Evolutionary conservation across 2,329 filamentous ascomycete species (phyloP), one percentile per base, ranked within the genome.

Genomic region (Tolypocladium album): DNA sequence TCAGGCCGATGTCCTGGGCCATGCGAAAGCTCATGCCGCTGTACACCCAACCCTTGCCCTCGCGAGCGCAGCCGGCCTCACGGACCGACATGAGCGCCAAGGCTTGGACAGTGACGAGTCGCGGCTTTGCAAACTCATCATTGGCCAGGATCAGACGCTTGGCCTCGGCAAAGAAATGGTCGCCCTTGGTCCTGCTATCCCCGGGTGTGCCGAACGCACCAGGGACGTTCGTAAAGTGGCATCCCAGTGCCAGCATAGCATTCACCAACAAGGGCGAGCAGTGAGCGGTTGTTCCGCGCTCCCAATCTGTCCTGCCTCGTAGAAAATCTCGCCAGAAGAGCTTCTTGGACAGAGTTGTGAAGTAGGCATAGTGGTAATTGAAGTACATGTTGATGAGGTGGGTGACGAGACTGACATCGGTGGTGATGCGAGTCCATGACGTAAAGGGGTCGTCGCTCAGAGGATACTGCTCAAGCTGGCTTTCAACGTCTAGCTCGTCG

Each of bases 331-430:
- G 83, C 70, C 90, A 92, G 71, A 99, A 97, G 39, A 96, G 77
- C 43, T 82, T 86, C 71, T 90, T 95, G 15, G 92, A 93, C 8
- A 97, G 78, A 0, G 90, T 94, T 4, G 92, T 93, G 72, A 97
- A 99, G 75, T 94, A 97, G 22, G 92, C 88, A 73, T 97, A 97
- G 74, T 97, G 94, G 89, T 93, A 97, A 67, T 87, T 91, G 75
- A 97, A 97, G 75, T 99, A 99, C 90, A 97, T 92, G 68, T 92
- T 93, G 70, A 99, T 85, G 22, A 99, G 83, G 72, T 97, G 93
- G 20, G 87, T 83, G 66, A 97, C 86, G 55, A 96, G 79, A 59
- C 88, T 83, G 31, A 86, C 81, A 70, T 97, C 91, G 57, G 85
- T 80, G 1, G 91, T 96, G 55, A 96, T 91, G 20, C 81, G 84